Evolutionary conservation across 805 yeast species (phyloP).

Genomic region (Clavispora fructus): DNA sequence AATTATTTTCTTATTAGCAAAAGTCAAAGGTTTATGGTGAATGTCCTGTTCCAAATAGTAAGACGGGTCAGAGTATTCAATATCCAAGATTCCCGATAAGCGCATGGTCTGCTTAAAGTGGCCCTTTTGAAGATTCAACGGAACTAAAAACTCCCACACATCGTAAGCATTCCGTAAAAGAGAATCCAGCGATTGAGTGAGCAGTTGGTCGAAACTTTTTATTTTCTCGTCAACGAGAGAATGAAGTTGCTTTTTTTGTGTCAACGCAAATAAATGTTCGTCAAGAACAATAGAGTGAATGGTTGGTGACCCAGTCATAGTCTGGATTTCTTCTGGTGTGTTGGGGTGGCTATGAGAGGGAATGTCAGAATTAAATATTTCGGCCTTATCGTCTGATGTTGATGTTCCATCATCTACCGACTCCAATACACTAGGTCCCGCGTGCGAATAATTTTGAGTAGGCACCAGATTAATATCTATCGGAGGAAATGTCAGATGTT

Average conservation of each 20-base stretch:
- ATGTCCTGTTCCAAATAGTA: slow-evolving; percentile 52
- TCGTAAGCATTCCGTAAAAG: slow-evolving; percentile 6
- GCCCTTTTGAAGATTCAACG: slow-evolving; percentile 13
- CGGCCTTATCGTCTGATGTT: not conserved
- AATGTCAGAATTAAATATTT: not conserved
- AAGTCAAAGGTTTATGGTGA: slow-evolving; percentile 50
- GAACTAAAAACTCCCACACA: slow-evolving; percentile 19
- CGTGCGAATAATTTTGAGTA: too few relatives aligned
- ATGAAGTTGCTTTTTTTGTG: not conserved
- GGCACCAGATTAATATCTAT: too few relatives aligned
- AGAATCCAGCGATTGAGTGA: slow-evolving; percentile 6
- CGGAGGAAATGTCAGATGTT: too few relatives aligned
- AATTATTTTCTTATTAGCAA: slow-evolving; percentile 61
- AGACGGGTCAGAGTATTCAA: slow-evolving; percentile 58
- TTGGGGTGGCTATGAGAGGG: not conserved
- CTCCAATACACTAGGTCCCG: not conserved
- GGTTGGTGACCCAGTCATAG: not conserved
- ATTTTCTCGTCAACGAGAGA: not conserved
- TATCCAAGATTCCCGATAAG: slow-evolving; percentile 41
- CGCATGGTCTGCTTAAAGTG: slow-evolving; percentile 30
- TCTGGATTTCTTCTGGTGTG: not conserved
- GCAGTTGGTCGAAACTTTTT: not conserved
- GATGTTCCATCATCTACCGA: not conserved
- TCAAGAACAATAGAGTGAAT: not conserved
- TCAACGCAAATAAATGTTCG: slow-evolving; percentile 1